Evolutionary conservation across 805 yeast genomes (phyloP).

Genomic region (Monosporozyma aerobia): DNA sequence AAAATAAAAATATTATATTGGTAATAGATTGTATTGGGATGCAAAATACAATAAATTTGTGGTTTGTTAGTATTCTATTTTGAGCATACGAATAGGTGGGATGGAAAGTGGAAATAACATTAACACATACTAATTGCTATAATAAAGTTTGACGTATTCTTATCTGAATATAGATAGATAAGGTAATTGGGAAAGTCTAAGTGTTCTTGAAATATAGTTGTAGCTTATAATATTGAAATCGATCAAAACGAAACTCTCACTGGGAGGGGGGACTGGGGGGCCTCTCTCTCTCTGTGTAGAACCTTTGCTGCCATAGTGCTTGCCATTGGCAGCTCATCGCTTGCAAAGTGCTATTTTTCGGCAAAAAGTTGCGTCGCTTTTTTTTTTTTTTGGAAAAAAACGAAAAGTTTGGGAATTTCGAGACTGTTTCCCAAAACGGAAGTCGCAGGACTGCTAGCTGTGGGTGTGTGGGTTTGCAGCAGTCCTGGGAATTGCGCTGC

Average conservation of each 20-base stretch:
- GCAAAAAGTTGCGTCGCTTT: background rate
- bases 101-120: background rate
- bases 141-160: background rate
- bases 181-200: background rate
- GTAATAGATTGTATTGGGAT: background rate
- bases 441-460: background rate
- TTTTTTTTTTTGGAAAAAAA: background rate
- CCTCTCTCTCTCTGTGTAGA: background rate
- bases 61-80: background rate
- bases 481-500: background rate
- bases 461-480: background rate
- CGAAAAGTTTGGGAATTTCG: background rate
- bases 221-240: background rate
- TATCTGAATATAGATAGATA: background rate
- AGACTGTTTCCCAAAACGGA: background rate
- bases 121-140: conserved; percentile 1
- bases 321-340: background rate
- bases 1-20: background rate
- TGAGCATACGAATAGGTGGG: background rate
- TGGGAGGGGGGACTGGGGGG: background rate
- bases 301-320: background rate
- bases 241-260: background rate
- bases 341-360: background rate
- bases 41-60: background rate
- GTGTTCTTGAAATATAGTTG: background rate